phyloP scores from a whole-genome alignment of 768 basidiomycete genomes.

The Boletales sp. region DNA sequence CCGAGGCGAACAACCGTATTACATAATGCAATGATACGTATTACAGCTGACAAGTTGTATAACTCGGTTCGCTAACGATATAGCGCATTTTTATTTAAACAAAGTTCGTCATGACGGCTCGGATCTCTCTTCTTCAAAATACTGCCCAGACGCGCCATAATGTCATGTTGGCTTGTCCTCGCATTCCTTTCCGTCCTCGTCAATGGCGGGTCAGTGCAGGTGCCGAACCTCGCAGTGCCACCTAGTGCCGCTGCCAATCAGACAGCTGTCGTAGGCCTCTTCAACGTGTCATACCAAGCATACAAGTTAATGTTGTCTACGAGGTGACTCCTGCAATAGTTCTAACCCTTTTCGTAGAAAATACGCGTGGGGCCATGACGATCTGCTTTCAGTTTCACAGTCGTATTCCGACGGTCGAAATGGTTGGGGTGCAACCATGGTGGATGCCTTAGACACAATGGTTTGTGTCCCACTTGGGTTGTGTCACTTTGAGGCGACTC shows the following conservation, averaged over 20 bases:
- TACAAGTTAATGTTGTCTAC: constrained; percentile 42
- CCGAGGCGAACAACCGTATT: too few relatives aligned
- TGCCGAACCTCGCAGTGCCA: constrained; percentile 41
- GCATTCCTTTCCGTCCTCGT: constrained; percentile 8
- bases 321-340: background rate
- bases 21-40: too few relatives aligned
- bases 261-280: constrained; percentile 45
- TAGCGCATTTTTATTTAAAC: too few relatives aligned
- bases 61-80: too few relatives aligned
- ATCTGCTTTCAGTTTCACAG: constrained; percentile 48
- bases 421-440: constrained; percentile 58
- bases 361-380: constrained; percentile 60
- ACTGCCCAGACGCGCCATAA: too few relatives aligned
- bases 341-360: constrained; percentile 32
- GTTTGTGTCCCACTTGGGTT: constrained; percentile 28
- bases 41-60: too few relatives aligned
- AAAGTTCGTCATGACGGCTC: too few relatives aligned
- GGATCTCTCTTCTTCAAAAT: too few relatives aligned
- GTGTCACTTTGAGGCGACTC: background rate
- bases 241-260: constrained; percentile 32
- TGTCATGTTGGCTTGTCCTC: constrained; percentile 9
- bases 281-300: constrained; percentile 48
- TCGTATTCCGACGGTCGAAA: constrained; percentile 34
- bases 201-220: constrained; percentile 38
- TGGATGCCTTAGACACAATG: constrained; percentile 62